phyloP scores from a whole-genome alignment of 495 filamentous ascomycete genomes.

The Penicillium salamii region DNA sequence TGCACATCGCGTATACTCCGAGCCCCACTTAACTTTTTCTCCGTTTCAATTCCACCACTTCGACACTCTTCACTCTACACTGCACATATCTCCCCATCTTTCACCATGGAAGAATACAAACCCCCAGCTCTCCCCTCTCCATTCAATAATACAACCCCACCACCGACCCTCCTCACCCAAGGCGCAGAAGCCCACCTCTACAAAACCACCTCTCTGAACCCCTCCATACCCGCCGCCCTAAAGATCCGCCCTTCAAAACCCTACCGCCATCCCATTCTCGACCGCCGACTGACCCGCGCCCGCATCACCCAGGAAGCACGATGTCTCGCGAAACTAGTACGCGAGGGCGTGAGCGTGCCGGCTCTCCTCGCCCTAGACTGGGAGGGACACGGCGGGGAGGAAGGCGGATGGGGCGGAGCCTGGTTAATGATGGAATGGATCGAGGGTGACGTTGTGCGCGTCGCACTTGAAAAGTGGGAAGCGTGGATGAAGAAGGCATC shows the following conservation, averaged over 20 bases:
- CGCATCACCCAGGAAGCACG: conserved; percentile 85
- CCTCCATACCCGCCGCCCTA: conserved; percentile 68
- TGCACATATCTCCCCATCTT: not conserved
- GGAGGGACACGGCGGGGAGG: conserved; percentile 37
- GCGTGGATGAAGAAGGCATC: conserved; percentile 32
- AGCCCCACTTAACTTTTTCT: conserved; percentile 10
- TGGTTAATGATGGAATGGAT: conserved; percentile 95
- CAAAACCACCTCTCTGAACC: conserved; percentile 74
- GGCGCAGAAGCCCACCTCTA: conserved; percentile 95
- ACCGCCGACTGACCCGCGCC: conserved; percentile 79
- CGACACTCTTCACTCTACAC: not conserved
- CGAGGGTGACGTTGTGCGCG: conserved; percentile 65
- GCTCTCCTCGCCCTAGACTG: conserved; percentile 73
- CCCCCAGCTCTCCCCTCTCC: conserved; percentile 60
- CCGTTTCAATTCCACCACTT: not conserved
- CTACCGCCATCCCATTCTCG: conserved; percentile 89
- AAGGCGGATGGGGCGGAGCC: conserved; percentile 56
- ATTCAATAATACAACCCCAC: conserved; percentile 57
- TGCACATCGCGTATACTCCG: not conserved
- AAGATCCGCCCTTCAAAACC: conserved; percentile 92
- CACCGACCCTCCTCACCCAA: conserved; percentile 69
- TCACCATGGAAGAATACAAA: conserved; percentile 25
- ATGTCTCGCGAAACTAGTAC: conserved; percentile 68
- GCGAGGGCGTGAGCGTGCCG: conserved; percentile 76
- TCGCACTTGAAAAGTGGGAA: conserved; percentile 65